Base-by-base conservation (phyloP, 2,329 filamentous ascomycete species). In the Elsinoe arachidis region DNA sequence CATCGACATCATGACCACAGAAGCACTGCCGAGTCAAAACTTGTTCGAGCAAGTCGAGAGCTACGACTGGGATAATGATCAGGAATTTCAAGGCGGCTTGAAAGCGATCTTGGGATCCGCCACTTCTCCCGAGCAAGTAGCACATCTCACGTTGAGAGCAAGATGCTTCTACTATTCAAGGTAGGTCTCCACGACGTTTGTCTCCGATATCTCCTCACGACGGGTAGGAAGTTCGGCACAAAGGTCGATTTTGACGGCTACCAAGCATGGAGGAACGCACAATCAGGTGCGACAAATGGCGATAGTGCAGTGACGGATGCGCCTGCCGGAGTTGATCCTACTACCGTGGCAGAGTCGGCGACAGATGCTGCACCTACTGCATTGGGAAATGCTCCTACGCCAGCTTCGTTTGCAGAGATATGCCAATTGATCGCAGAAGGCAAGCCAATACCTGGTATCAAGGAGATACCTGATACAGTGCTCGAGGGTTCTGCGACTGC, bases 361-460 rank as follows among this genome's bases (percentile, higher is more conserved):
- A 10, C 55, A 12, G 33, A 37, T 11, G 44, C 58, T 4, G 21
- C 54, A 9, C 15, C 60, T 35, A n/a, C 54, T 33, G 7, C 54
- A 12, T 51, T 49, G 15, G 60, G 60, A 3, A 77, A 81, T 46
- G 86, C 89, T 37, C 80, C 82, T 1, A 95, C 95, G 65, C 90
- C 90, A 2, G 85, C 84, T 51, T 86, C 84, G 1, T 96, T 96
- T 70, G 86, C 88, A 6, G 84, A 92, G 63, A 90, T 96, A 61
- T 85, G 95, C 57, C 86, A 89, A 65, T 80, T 95, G 56, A 88
- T 96, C 56, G 88, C 88, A 21, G 85, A 83, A 26, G 90, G 90
- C 55, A 84, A 89, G 64, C 85, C 88, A 0, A 86, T 96, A 43
- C 90, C 90, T 1, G 91, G 91, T 0, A 95, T 96, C 66, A 84